These are phyloP conservation scores for Persicaria tinctoria DNA, from an alignment of 148 eudicot species.

Conservation along the genomic window DNA sequence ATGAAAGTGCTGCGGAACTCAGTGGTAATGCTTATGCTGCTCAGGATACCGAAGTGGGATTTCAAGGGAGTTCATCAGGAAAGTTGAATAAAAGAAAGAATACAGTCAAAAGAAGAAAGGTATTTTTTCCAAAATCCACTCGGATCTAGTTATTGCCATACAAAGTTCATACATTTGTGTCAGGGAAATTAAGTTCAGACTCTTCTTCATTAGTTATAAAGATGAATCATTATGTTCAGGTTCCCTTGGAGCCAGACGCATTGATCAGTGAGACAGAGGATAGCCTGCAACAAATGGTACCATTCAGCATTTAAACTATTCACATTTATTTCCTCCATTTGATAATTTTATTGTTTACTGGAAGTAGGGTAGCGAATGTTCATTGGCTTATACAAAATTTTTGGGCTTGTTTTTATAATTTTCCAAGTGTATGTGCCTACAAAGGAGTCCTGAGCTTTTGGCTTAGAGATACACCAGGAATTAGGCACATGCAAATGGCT, in stretches of 20 bases:
- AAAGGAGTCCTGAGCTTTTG: background rate
- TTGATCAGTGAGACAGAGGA: conserved; percentile 26
- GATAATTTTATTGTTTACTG: background rate
- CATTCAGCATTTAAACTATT: background rate
- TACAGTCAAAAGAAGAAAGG: conserved; percentile 36
- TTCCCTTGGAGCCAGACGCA: conserved; percentile 22
- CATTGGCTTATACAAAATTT: background rate
- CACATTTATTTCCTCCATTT: background rate
- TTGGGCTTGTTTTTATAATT: background rate
- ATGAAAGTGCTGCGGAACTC: conserved; percentile 22
- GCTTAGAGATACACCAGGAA: background rate
- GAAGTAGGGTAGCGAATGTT: background rate
- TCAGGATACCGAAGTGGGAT: conserved; percentile 28
- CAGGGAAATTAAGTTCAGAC: background rate
- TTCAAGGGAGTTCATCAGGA: conserved; percentile 22
- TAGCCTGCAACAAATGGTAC: conserved; percentile 36
- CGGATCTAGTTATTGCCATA: background rate
- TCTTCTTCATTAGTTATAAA: background rate
- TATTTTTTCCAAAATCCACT: conserved; percentile 5
- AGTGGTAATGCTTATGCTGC: conserved; percentile 17
- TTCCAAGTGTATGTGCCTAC: background rate
- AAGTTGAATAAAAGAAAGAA: conserved; percentile 34
- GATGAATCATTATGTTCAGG: conserved; percentile 21
- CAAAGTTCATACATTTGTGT: background rate
- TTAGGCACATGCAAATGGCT: background rate